Conservation (phyloP, 2,329 filamentous ascomycete genomes). For the Aciculosporium take region DNA sequence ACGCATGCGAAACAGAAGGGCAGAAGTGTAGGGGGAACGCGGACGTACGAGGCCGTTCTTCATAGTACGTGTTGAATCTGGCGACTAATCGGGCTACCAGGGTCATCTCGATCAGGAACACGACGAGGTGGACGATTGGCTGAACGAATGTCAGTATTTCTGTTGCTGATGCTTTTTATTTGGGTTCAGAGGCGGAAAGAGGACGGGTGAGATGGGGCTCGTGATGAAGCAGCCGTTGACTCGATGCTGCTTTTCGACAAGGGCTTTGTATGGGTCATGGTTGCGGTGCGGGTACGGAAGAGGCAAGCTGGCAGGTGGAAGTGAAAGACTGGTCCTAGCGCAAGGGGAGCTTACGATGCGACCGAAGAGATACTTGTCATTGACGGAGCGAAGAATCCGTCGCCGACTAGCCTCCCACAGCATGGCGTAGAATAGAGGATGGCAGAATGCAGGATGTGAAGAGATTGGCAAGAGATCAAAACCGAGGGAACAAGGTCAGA, state of each 20-base stretch:
- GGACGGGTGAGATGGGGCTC: background rate
- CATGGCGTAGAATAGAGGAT: slow-evolving; percentile 25
- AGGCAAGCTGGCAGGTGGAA: too few species aligned
- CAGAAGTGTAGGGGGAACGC: background rate
- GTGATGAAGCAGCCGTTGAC: background rate
- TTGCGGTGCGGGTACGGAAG: background rate
- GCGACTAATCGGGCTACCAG: slow-evolving; percentile 68
- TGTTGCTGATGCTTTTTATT: background rate
- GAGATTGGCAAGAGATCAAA: background rate
- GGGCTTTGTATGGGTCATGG: background rate
- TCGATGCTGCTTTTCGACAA: background rate
- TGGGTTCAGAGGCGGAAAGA: background rate
- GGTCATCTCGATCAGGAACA: slow-evolving; percentile 80
- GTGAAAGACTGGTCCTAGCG: background rate
- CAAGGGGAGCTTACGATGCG: slow-evolving; percentile 47
- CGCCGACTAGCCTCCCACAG: slow-evolving; percentile 44
- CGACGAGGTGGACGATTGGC: slow-evolving; percentile 75
- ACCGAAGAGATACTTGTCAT: slow-evolving; percentile 54
- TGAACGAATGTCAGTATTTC: slow-evolving; percentile 22
- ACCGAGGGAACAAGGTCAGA: background rate
- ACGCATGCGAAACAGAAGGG: background rate
- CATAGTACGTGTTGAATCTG: slow-evolving; percentile 91
- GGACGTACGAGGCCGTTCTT: slow-evolving; percentile 64
- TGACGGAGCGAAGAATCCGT: slow-evolving; percentile 50
- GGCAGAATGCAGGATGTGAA: background rate